A percentile compares a stretch with the other conserved stretches of the same genome.
Evolutionary conservation across 352 stramenopile species (phyloP).

Genomic region (Pythium periplocum): DNA sequence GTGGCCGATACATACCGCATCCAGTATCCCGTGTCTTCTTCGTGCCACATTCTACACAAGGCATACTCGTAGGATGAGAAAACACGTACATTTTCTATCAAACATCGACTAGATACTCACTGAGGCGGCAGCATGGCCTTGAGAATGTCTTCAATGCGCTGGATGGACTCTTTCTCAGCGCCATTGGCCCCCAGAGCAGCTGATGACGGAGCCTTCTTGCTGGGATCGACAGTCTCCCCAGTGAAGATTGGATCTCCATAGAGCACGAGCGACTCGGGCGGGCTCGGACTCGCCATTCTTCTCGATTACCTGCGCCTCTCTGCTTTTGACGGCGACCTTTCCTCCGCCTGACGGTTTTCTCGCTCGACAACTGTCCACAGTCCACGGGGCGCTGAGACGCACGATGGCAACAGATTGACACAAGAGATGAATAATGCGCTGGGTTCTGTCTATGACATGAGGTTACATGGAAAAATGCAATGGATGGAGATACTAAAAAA

Average conservation of each 20-base stretch:
- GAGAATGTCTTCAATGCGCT: conserved; percentile 69
- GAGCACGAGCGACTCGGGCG: conserved; percentile 85
- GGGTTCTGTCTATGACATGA: too few relatives aligned
- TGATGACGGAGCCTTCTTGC: conserved; percentile 35
- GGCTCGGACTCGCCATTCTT: conserved; percentile 49
- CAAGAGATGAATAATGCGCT: too few relatives aligned
- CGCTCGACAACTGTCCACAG: too few relatives aligned
- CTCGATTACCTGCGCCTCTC: background rate
- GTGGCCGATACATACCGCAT: conserved; percentile 89
- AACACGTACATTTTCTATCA: background rate
- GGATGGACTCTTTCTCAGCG: conserved; percentile 36
- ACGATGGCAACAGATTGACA: too few relatives aligned
- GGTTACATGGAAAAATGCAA: too few relatives aligned
- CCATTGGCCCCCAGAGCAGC: conserved; percentile 11
- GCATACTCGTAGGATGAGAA: background rate
- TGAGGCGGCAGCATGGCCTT: conserved; percentile 74
- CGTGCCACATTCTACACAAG: conserved; percentile 60
- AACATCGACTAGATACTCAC: conserved; percentile 24
- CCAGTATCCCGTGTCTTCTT: conserved; percentile 83
- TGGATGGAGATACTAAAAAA: too few relatives aligned
- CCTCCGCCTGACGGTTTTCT: too few relatives aligned
- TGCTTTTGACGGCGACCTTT: too few relatives aligned
- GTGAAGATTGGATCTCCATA: conserved; percentile 90
- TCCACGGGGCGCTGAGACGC: too few relatives aligned
- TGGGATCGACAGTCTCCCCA: conserved; percentile 60